Evolutionary conservation across 2,329 filamentous ascomycete species (phyloP).

Genomic region (Biscogniauxia mediterranea): DNA sequence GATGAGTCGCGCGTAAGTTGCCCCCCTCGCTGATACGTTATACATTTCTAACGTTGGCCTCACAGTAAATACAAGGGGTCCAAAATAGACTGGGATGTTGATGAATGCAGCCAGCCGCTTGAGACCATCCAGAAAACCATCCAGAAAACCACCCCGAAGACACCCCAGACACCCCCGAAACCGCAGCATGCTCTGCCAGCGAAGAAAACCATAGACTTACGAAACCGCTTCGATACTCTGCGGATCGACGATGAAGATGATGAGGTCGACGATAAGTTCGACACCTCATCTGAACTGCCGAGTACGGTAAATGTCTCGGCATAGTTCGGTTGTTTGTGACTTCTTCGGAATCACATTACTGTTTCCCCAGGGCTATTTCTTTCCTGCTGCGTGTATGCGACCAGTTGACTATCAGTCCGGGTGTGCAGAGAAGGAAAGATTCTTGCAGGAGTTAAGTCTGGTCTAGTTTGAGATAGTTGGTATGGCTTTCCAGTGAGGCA

Average conservation of each 20-base stretch:
- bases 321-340: conserved; percentile 4
- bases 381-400: not conserved
- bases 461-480: not conserved
- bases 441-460: not conserved
- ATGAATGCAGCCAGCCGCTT: conserved; percentile 68
- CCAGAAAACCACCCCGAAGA: too few relatives aligned
- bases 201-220: conserved; percentile 15
- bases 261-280: conserved; percentile 31
- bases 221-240: conserved; percentile 30
- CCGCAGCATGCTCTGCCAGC: conserved; percentile 7
- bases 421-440: not conserved
- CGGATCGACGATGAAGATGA: conserved; percentile 31
- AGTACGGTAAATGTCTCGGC: conserved; percentile 26
- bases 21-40: not conserved
- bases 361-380: not conserved
- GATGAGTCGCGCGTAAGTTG: conserved; percentile 57
- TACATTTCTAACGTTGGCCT: conserved; percentile 28
- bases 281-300: conserved; percentile 31
- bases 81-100: conserved; percentile 67
- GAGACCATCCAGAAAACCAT: conserved; percentile 23
- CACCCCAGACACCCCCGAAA: conserved; percentile 4
- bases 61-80: conserved; percentile 65
- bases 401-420: not conserved
- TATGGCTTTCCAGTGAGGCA: not conserved
- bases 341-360: not conserved